Percentiles rank a stretch among this genome's conserved stretches.
Evolutionary conservation across 106 monocot species (phyloP).

Genomic region (Dioscorea zingiberensis): DNA sequence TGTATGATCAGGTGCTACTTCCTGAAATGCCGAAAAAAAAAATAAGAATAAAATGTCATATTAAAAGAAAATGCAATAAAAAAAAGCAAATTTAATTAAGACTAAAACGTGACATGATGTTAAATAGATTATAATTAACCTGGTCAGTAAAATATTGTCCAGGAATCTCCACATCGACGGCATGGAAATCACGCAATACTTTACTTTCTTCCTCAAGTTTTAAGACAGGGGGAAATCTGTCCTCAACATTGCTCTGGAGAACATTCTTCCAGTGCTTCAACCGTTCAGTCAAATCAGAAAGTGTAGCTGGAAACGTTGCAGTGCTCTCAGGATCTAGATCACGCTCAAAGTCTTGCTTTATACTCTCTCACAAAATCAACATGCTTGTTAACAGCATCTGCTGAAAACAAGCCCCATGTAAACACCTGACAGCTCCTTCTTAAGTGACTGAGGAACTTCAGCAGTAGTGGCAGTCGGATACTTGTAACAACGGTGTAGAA

Average conservation of each 20-base stretch:
- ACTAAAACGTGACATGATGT: too few species aligned
- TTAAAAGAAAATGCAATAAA: too few species aligned
- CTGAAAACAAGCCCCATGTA: slow-evolving; percentile 96
- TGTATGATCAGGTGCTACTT: slow-evolving; percentile 97
- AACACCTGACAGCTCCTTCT: slow-evolving; percentile 97
- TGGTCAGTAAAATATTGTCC: slow-evolving; percentile 98
- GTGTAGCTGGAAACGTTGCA: slow-evolving; percentile 81
- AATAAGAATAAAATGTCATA: not conserved
- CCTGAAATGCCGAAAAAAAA: slow-evolving; percentile 34
- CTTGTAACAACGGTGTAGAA: slow-evolving; percentile 97
- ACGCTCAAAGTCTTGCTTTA: slow-evolving; percentile 90
- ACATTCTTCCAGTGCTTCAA: slow-evolving; percentile 99
- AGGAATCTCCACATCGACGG: slow-evolving; percentile 94
- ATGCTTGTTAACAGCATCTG: slow-evolving; percentile 96
- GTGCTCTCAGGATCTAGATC: slow-evolving; percentile 99
- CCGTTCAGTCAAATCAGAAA: slow-evolving; percentile 75
- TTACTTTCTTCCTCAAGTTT: slow-evolving; percentile 99
- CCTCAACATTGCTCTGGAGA: slow-evolving; percentile 97
- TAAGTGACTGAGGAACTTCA: slow-evolving; percentile 92
- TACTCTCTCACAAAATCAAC: slow-evolving; percentile 98
- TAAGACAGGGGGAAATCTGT: slow-evolving; percentile 89
- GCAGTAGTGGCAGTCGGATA: slow-evolving; percentile 97
- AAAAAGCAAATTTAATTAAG: too few species aligned
- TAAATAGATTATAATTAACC: slow-evolving; percentile 25
- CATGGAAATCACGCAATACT: slow-evolving; percentile 92